These are phyloP conservation scores for Sclerotinia minor DNA, from an alignment of 2,329 filamentous ascomycete species.

Conservation along the genomic window DNA sequence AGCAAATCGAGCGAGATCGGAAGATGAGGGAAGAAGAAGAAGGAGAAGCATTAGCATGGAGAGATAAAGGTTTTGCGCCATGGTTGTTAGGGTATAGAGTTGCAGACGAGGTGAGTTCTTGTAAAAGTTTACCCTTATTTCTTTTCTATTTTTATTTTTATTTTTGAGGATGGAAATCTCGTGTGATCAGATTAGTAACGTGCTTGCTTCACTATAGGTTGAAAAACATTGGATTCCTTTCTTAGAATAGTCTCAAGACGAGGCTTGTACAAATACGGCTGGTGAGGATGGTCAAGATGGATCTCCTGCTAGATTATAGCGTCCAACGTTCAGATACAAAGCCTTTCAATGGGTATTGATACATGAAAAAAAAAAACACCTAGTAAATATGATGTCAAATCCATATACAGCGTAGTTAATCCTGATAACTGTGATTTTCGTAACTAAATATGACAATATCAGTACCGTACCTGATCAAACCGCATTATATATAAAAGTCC, in stretches of 20 bases:
- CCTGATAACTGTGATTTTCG: no score
- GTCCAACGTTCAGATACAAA: not conserved
- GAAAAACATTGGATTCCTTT: not conserved
- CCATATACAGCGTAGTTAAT: not conserved
- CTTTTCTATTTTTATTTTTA: no score
- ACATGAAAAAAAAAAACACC: not conserved
- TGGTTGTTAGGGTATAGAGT: conserved; percentile 46
- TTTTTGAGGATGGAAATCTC: not conserved
- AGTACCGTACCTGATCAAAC: no score
- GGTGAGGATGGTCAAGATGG: not conserved
- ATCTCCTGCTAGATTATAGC: not conserved
- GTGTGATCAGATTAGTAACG: not conserved
- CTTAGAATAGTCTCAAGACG: not conserved
- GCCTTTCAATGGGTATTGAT: not conserved
- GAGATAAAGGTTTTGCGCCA: conserved; percentile 45
- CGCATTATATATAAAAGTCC: no score
- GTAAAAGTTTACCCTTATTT: no score
- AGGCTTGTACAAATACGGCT: not conserved
- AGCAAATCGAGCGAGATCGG: conserved; percentile 57
- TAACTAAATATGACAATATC: no score
- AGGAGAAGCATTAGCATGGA: conserved; percentile 46
- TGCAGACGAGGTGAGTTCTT: conserved; percentile 41
- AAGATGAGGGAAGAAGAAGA: conserved; percentile 43
- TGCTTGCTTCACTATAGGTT: not conserved
- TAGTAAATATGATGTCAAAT: not conserved